Conservation (phyloP, 176 grass and related monocot genomes). For the Triticum timopheevii region DNA sequence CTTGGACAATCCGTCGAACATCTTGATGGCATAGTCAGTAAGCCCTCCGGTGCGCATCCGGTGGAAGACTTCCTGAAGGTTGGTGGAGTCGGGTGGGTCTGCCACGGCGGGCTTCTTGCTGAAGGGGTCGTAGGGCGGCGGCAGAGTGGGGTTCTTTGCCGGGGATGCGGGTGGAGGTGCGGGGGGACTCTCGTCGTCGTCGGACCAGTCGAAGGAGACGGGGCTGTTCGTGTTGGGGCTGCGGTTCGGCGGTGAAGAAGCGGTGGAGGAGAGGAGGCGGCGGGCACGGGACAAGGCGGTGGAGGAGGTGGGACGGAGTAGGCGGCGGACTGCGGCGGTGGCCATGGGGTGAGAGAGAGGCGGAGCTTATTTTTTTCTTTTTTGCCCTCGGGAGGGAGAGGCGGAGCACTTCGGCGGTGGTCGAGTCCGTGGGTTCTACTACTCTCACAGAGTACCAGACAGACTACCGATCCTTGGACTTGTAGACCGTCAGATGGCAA, state of each 20-base stretch:
- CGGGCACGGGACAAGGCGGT: neutral
- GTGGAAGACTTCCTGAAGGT: slow-evolving; percentile 85
- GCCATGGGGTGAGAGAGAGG: neutral
- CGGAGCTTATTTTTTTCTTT: neutral
- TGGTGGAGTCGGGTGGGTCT: slow-evolving; percentile 61
- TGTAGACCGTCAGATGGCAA: no score
- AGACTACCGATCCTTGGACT: no score
- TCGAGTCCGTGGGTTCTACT: neutral
- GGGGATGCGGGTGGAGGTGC: no score
- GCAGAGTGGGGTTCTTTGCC: slow-evolving; percentile 28
- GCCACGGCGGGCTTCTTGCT: slow-evolving; percentile 53
- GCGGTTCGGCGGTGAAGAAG: slow-evolving; percentile 5
- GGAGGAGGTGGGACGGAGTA: neutral
- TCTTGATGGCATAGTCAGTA: slow-evolving; percentile 89
- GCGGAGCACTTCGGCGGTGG: neutral
- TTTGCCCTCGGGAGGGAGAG: no score
- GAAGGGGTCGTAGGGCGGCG: slow-evolving; percentile 83
- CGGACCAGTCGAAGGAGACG: slow-evolving; percentile 80
- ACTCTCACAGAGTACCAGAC: no score
- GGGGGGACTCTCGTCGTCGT: slow-evolving; percentile 36
- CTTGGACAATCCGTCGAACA: slow-evolving; percentile 96
- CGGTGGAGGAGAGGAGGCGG: slow-evolving; percentile 20
- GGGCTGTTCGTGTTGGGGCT: slow-evolving; percentile 66
- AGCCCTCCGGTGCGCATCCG: slow-evolving; percentile 79
- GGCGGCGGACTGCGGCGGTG: neutral